Evolutionary conservation across 2,329 filamentous ascomycete genomes (phyloP), one percentile per base, ranked within the genome.

Genomic region (Aspergillus ochraceoroseus): DNA sequence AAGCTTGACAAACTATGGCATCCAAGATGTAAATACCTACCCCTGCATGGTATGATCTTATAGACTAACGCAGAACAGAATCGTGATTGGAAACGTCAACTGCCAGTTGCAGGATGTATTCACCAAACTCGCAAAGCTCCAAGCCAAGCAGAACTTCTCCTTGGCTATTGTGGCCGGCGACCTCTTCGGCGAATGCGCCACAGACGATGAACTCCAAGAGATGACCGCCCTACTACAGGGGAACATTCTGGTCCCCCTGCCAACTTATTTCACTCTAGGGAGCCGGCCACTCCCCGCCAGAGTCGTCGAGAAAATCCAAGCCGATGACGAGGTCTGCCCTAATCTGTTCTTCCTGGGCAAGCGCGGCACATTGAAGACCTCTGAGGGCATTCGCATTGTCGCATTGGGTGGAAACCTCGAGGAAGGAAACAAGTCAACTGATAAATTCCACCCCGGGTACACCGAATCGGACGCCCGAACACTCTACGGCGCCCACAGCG

Each of bases 321-420:
- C 76, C 22, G 79, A 84, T 47, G 82, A 75, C 47, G 79, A 83
- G 55, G 75, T 98, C 12, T 95, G 88, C 61, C 76, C 83, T n/a
- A 96, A 98, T 59, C 76, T 98, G 7, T 86, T 87, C 65, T 94
- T 84, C 56, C 77, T 98, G 1, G 89, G 86, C 42, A 94, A 92
- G 64, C 82, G 87, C 55, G 87, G 85, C 46, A 82, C 83, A 9
- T 83, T 87, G 37, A 96, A 92, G 62, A 96, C 90, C 0, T 83
- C 85, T 0, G 89, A 95, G 51, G 90, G 89, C 1, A 73, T 96
- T 31, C 81, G 84, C 35, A 88, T 98, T 47, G 86, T 90, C n/a
- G 74, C 85, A 0, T 73, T 98, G 0, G 90, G 90, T 17, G 92
- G 92, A 0, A 70, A 74, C 22, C 68, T 87, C 1, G 59, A 76